Evolutionary conservation across 2,329 filamentous ascomycete species (phyloP).

Genomic region (Torrubiella hemipterigena): DNA sequence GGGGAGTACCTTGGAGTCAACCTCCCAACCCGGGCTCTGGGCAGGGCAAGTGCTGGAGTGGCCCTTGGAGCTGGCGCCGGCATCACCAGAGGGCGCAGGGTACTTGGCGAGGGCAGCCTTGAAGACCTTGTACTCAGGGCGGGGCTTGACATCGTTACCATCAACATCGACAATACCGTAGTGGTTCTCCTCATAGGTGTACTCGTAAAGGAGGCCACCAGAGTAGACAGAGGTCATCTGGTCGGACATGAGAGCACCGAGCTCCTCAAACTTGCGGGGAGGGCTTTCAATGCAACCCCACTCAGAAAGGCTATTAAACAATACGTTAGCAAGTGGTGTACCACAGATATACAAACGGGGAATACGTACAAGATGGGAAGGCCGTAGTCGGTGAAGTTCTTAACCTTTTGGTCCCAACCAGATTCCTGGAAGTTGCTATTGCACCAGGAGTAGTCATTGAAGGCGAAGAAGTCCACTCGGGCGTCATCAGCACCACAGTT

Average conservation of each 20-base stretch:
- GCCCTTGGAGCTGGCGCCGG: slow-evolving; percentile 35
- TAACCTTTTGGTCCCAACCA: slow-evolving; percentile 80
- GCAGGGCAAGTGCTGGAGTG: slow-evolving; percentile 36
- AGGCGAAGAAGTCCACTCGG: slow-evolving; percentile 79
- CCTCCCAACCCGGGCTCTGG: slow-evolving; percentile 35
- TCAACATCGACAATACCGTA: slow-evolving; percentile 68
- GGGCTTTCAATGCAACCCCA: slow-evolving; percentile 79
- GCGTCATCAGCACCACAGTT: slow-evolving; percentile 80
- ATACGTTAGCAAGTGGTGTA: background rate
- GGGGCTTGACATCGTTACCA: slow-evolving; percentile 30
- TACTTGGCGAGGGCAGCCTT: slow-evolving; percentile 34
- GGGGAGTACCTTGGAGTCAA: slow-evolving; percentile 36
- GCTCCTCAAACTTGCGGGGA: slow-evolving; percentile 66
- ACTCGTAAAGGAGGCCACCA: slow-evolving; percentile 93
- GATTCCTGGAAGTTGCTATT: slow-evolving; percentile 57
- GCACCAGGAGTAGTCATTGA: slow-evolving; percentile 87
- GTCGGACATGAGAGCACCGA: slow-evolving; percentile 64
- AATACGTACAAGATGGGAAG: slow-evolving; percentile 88
- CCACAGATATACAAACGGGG: slow-evolving; percentile 19
- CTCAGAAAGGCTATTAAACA: slow-evolving; percentile 78
- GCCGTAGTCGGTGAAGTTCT: slow-evolving; percentile 77
- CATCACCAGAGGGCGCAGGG: slow-evolving; percentile 37
- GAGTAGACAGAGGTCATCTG: slow-evolving; percentile 89
- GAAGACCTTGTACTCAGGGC: slow-evolving; percentile 47
- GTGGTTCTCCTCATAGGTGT: slow-evolving; percentile 65